Evolutionary conservation across 2,329 filamentous ascomycete genomes (phyloP).

Genomic region (Hymenoscyphus albidus): DNA sequence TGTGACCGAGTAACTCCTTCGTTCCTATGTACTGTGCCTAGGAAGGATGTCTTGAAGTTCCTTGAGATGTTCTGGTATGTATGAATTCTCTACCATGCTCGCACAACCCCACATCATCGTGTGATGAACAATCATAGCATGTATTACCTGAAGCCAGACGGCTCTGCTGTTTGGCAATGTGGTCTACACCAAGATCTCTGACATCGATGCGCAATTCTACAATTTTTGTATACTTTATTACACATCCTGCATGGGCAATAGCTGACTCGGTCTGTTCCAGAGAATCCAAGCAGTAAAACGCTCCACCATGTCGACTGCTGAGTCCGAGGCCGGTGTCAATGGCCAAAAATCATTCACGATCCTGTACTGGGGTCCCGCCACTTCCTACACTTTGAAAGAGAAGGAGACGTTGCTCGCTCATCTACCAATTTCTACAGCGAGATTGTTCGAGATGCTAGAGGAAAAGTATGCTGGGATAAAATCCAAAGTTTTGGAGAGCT

Average conservation of each 20-base stretch:
- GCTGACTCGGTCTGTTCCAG: not conserved
- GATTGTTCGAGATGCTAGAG: slow-evolving; percentile 67
- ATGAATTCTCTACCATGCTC: not conserved
- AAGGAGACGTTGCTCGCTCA: slow-evolving; percentile 65
- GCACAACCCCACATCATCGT: not conserved
- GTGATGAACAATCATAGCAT: slow-evolving; percentile 41
- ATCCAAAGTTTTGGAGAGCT: slow-evolving; percentile 64
- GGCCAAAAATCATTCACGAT: slow-evolving; percentile 65
- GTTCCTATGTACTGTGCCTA: not conserved
- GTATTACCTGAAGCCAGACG: slow-evolving; percentile 39
- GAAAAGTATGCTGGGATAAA: slow-evolving; percentile 65
- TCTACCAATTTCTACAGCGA: slow-evolving; percentile 57
- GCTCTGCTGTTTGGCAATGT: slow-evolving; percentile 50
- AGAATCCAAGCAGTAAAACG: not conserved
- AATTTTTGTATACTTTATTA: not conserved
- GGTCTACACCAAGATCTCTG: slow-evolving; percentile 70
- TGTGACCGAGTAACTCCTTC: not conserved
- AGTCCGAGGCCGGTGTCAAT: not conserved
- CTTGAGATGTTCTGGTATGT: not conserved
- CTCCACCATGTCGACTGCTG: slow-evolving; percentile 17
- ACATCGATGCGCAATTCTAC: slow-evolving; percentile 30
- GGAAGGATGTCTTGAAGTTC: not conserved
- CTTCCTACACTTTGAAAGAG: slow-evolving; percentile 65
- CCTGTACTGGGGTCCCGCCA: slow-evolving; percentile 77
- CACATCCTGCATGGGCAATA: not conserved